phyloP scores from a whole-genome alignment of 768 basidiomycete genomes.

The Suillus ampliporus region DNA sequence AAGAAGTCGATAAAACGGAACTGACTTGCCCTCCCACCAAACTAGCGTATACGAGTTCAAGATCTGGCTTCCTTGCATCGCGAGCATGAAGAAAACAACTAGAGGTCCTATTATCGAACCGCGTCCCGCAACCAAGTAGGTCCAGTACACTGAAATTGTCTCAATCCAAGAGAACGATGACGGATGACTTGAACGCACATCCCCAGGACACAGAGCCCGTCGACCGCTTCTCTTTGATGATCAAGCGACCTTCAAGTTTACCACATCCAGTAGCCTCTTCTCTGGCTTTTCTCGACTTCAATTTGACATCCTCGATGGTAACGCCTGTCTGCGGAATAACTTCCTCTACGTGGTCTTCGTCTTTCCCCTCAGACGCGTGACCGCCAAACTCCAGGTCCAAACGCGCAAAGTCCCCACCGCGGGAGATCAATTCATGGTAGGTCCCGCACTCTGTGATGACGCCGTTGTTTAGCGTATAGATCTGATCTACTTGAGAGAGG shows the following conservation, averaged over 20 bases:
- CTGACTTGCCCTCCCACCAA: conserved; percentile 72
- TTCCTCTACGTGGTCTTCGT: conserved; percentile 36
- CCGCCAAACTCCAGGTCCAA: conserved; percentile 69
- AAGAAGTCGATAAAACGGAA: conserved; percentile 8
- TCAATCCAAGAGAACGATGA: neutral
- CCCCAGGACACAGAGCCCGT: conserved; percentile 62
- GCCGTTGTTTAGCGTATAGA: neutral
- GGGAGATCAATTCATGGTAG: conserved; percentile 53
- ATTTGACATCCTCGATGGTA: conserved; percentile 41
- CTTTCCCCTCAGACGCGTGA: conserved; percentile 37
- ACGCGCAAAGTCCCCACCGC: conserved; percentile 58
- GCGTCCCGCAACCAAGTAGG: conserved; percentile 62
- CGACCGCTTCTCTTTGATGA: conserved; percentile 65
- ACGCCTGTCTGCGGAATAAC: conserved; percentile 14
- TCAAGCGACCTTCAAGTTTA: conserved; percentile 68
- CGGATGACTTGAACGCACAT: conserved; percentile 38
- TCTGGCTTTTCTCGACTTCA: conserved; percentile 41
- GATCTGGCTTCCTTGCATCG: conserved; percentile 68
- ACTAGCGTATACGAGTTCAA: conserved; percentile 71
- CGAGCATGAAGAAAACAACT: conserved; percentile 51
- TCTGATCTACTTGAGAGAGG: conserved; percentile 49
- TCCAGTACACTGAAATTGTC: conserved; percentile 50
- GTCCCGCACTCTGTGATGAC: conserved; percentile 55
- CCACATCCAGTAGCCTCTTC: conserved; percentile 56
- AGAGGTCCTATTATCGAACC: conserved; percentile 55